Conservation (phyloP, 169 alveolate genomes). For the Toxoplasma gondii region DNA sequence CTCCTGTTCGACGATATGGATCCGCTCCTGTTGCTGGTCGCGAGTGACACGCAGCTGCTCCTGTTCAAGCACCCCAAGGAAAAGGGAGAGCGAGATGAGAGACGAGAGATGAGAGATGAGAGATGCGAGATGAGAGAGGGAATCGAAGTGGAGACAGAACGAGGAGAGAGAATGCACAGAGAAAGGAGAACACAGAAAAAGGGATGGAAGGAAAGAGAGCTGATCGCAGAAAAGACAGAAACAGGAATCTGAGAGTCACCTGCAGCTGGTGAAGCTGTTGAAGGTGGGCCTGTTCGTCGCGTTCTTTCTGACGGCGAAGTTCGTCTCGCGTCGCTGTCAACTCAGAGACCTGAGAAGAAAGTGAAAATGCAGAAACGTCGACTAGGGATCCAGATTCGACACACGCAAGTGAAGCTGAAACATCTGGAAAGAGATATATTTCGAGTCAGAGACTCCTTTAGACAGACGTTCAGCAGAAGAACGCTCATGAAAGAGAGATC, state of each 20-base stretch:
- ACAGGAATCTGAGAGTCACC: not conserved
- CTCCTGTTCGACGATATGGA: conserved; percentile 10
- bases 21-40: conserved; percentile 28
- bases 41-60: conserved; percentile 25
- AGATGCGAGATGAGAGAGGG: not conserved
- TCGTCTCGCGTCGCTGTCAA: conserved; percentile 1
- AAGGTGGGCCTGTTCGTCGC: not conserved
- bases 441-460: too few relatives aligned
- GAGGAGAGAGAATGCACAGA: not conserved
- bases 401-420: too few relatives aligned
- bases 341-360: not conserved
- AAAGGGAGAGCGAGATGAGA: not conserved
- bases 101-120: not conserved
- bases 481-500: too few relatives aligned
- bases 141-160: not conserved
- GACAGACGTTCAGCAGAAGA: too few relatives aligned
- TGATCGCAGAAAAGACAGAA: not conserved
- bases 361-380: too few relatives aligned
- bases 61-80: not conserved
- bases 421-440: too few relatives aligned
- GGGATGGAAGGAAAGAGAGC: too few relatives aligned
- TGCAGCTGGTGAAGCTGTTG: conserved; percentile 19
- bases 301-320: not conserved
- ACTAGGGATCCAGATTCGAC: too few relatives aligned
- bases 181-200: too few relatives aligned